phyloP scores from a whole-genome alignment of 345 rosid genomes.

The Acer yangbiense region DNA sequence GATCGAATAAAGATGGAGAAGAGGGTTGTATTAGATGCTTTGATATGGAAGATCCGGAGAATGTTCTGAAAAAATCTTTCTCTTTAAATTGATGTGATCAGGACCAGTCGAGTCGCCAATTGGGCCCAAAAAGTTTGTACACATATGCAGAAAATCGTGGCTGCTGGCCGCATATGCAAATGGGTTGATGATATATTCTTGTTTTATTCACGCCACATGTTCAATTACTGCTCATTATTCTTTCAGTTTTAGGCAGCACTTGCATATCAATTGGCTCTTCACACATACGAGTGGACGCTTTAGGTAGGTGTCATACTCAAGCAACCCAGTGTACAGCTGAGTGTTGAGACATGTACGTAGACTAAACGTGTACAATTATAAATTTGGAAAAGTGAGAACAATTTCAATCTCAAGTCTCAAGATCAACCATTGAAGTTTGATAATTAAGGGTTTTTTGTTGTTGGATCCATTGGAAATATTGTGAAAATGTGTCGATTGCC shows the following conservation, averaged over 20 bases:
- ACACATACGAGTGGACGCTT: background rate
- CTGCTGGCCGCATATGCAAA: constrained; percentile 23
- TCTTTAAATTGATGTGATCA: background rate
- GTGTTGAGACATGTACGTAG: no score
- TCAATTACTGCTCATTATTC: no score
- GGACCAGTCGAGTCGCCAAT: constrained; percentile 9
- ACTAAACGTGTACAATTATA: background rate
- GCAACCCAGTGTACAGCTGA: no score
- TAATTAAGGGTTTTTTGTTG: no score
- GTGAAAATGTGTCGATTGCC: no score
- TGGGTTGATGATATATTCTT: background rate
- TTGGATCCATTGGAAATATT: no score
- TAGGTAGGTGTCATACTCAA: background rate
- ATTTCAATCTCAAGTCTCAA: background rate
- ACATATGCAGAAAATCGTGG: constrained; percentile 27
- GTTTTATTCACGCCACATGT: no score
- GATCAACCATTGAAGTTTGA: background rate
- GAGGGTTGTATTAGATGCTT: background rate
- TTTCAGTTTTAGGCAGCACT: background rate
- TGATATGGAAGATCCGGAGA: constrained; percentile 32
- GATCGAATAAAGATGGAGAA: background rate
- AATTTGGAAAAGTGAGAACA: background rate
- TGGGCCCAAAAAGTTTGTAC: constrained; percentile 9
- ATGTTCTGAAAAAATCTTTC: constrained; percentile 19
- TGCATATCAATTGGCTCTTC: constrained; percentile 4